Percentiles rank a stretch among this genome's conserved stretches.
These are phyloP conservation scores for Monosporascus cannonballus DNA, from an alignment of 2,329 filamentous ascomycete species.

Conservation along the genomic window DNA sequence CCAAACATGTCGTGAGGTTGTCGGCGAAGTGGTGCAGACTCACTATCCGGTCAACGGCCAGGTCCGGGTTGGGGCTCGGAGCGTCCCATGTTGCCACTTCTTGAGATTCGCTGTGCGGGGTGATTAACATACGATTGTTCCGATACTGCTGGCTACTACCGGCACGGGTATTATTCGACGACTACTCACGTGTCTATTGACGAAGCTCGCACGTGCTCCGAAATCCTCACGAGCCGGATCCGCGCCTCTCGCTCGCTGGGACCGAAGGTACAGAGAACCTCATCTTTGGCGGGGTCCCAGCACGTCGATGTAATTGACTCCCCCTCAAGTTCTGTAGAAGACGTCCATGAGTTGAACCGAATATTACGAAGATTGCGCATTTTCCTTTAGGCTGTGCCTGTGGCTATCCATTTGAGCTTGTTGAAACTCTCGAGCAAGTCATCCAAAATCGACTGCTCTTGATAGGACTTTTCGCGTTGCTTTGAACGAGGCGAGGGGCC, in stretches of 20 bases:
- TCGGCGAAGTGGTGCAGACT: slow-evolving; percentile 83
- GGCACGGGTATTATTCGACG: not conserved
- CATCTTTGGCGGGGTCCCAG: slow-evolving; percentile 78
- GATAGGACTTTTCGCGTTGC: not conserved
- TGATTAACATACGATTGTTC: slow-evolving; percentile 15
- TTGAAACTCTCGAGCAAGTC: not conserved
- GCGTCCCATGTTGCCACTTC: slow-evolving; percentile 84
- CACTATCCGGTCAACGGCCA: slow-evolving; percentile 69
- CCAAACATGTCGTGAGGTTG: slow-evolving; percentile 68
- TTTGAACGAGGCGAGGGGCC: not conserved
- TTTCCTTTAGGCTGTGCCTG: slow-evolving; percentile 15
- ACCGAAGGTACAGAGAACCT: slow-evolving; percentile 77
- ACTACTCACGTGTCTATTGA: slow-evolving; percentile 33
- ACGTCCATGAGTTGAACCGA: slow-evolving; percentile 59
- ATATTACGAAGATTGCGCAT: slow-evolving; percentile 91
- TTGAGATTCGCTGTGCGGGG: slow-evolving; percentile 27
- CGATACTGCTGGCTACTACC: not conserved
- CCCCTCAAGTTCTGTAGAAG: slow-evolving; percentile 39
- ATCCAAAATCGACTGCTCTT: too few relatives aligned
- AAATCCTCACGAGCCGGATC: slow-evolving; percentile 63
- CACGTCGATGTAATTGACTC: slow-evolving; percentile 67
- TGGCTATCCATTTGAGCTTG: not conserved
- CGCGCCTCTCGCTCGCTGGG: slow-evolving; percentile 63
- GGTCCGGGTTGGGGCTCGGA: slow-evolving; percentile 69
- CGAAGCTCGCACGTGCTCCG: slow-evolving; percentile 34